Conservation (phyloP, 495 filamentous ascomycete genomes). For the Xylaria venustula region DNA sequence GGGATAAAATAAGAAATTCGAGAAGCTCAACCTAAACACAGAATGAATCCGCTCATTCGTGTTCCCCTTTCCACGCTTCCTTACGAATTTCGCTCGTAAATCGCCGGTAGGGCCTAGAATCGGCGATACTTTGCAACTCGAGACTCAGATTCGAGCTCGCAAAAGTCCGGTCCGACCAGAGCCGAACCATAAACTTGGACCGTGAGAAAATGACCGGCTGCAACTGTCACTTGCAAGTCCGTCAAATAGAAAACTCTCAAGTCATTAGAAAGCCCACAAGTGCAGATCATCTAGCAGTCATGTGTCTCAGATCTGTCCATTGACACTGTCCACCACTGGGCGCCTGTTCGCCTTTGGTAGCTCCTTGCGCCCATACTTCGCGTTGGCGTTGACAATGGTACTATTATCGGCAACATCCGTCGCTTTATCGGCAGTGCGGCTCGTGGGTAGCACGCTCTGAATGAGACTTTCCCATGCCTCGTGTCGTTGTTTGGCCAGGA, state of each 20-base stretch:
- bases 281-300: background rate
- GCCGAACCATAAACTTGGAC: no score
- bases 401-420: constrained; percentile 56
- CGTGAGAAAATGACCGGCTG: background rate
- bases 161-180: no score
- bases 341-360: constrained; percentile 27
- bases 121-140: no score
- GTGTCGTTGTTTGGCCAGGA: constrained; percentile 34
- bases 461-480: constrained; percentile 44
- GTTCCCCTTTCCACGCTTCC: background rate
- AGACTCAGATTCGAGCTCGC: no score
- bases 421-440: constrained; percentile 34
- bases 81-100: no score
- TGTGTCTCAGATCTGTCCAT: constrained; percentile 4
- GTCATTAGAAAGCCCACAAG: background rate
- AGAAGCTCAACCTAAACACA: background rate
- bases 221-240: background rate
- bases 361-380: constrained; percentile 32
- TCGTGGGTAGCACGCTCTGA: constrained; percentile 35
- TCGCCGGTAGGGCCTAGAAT: no score
- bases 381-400: constrained; percentile 46
- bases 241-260: background rate
- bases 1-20: background rate
- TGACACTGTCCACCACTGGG: constrained; percentile 3
- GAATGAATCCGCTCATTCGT: background rate